phyloP scores from a whole-genome alignment of 169 alveolate genomes.

The Blepharisma undulans region DNA sequence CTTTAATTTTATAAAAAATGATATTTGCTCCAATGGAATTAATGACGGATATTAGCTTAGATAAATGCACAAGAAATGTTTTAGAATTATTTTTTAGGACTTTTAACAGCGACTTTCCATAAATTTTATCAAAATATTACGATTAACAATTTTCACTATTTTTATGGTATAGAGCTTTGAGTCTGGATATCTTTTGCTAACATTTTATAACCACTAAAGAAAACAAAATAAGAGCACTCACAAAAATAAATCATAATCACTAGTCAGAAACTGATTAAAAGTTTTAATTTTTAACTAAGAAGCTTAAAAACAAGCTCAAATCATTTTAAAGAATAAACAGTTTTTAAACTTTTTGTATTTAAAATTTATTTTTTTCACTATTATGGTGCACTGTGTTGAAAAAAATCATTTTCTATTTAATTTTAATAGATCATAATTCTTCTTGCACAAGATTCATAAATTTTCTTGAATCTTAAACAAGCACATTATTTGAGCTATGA shows the following conservation, averaged over 20 bases:
- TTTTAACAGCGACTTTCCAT: background rate
- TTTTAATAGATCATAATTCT: background rate
- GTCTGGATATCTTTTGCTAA: too few species aligned
- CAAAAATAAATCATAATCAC: too few species aligned
- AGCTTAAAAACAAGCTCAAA: background rate
- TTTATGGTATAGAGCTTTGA: too few species aligned
- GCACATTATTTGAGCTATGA: background rate
- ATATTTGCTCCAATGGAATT: background rate
- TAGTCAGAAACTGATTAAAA: too few species aligned
- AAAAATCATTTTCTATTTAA: background rate
- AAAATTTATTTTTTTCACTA: too few species aligned
- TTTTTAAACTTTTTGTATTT: too few species aligned
- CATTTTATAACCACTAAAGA: too few species aligned
- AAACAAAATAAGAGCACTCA: too few species aligned
- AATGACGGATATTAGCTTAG: background rate
- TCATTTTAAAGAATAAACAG: background rate
- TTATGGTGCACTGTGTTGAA: background rate
- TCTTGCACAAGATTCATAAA: background rate
- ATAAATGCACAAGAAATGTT: background rate
- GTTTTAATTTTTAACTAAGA: background rate
- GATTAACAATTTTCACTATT: background rate
- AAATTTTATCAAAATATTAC: too few species aligned
- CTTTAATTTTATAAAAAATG: background rate
- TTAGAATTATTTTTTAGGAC: background rate
- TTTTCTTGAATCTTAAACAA: background rate